Base-by-base conservation (phyloP, 73 alveolate species). In the Paramecium sexaurelia region DNA sequence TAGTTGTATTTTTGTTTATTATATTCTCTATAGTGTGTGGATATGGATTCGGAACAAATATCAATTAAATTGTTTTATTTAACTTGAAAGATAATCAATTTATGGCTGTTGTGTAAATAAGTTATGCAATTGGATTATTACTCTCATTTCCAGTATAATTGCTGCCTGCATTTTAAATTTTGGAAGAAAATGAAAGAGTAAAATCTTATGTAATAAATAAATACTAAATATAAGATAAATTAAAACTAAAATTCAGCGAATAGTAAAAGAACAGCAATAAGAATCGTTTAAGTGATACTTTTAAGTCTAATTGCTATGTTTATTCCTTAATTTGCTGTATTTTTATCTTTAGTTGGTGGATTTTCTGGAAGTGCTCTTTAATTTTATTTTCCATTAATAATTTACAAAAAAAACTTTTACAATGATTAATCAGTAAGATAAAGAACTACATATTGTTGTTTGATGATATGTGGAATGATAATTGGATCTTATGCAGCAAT, bases 71-170 rank as follows among this genome's bases (percentile, higher is more conserved):
- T 32, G 57, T 88, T 0, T 55, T 88, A 24, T 88, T 88, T 40
- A 88, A 56, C 33, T 88, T 88, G 29, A 24, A 68, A 10, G 91
- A 26, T 41, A 41, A 20, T 32, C 43, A 19, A 17, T 88, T 82
- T 8, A 82, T 69, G 69, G 43, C 56, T 1, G 40, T 88, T n/a
- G 69, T 88, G 7, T 69, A 88, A 43, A 51, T 88, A 22, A 29
- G 67, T 5, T 88, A 88, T 88, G 94, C 94, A 15, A 55, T 88
- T 69, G 94, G 87, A 24, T 61, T 88, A 26, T 29, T 88, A 8
- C 68, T 88, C 66, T 56, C 91, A 29, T 88, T 68, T 26, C 94
- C 94, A 37, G 66, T 88, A 19, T 69, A 69, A 41, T 71, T 88
- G 24, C 26, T 68, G 27, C 94, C 94, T 6, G 83, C 91, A 68